A percentile compares a stretch with the other conserved stretches of the same genome.
These are phyloP conservation scores for Leccinum variabile DNA, from an alignment of 1,284 basidiomycete species.

Conservation along the genomic window DNA sequence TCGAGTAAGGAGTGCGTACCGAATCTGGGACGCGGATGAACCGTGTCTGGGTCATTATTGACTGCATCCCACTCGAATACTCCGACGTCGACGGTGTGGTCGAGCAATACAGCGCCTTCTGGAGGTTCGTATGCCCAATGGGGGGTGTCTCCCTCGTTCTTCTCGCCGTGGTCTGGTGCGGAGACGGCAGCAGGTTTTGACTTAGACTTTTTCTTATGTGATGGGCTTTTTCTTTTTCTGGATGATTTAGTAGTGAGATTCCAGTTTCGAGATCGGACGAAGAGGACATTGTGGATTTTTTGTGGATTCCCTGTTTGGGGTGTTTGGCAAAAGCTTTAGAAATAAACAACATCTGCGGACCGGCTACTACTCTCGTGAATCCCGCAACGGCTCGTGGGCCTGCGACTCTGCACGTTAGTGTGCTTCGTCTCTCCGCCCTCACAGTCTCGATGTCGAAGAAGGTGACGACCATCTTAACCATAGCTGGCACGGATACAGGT, in stretches of 20 bases:
- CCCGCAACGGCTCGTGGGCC: too few species aligned
- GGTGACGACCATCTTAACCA: conserved; percentile 53
- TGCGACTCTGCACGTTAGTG: too few species aligned
- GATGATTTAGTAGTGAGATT: conserved; percentile 2
- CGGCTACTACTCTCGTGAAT: too few species aligned
- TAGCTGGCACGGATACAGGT: conserved; percentile 85
- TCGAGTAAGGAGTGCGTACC: conserved; percentile 36
- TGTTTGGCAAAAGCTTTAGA: conserved; percentile 32
- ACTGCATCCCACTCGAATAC: conserved; percentile 69
- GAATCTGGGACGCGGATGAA: conserved; percentile 64
- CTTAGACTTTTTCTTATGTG: conserved; percentile 11
- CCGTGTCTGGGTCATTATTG: conserved; percentile 59
- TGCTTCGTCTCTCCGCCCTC: background rate
- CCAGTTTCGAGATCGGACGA: conserved; percentile 23
- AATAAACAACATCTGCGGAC: conserved; percentile 23
- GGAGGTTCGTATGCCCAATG: conserved; percentile 60
- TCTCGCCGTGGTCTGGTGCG: conserved; percentile 27
- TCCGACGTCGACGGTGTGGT: conserved; percentile 40
- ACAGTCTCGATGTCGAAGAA: conserved; percentile 8
- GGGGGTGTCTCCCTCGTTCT: conserved; percentile 53
- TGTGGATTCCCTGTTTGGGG: conserved; percentile 9
- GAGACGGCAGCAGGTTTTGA: conserved; percentile 3
- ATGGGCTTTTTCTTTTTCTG: conserved; percentile 5
- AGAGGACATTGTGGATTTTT: conserved; percentile 24
- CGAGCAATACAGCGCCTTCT: conserved; percentile 43